phyloP scores from a whole-genome alignment of 2,329 filamentous ascomycete genomes.

The Epichloe coenophiala region DNA sequence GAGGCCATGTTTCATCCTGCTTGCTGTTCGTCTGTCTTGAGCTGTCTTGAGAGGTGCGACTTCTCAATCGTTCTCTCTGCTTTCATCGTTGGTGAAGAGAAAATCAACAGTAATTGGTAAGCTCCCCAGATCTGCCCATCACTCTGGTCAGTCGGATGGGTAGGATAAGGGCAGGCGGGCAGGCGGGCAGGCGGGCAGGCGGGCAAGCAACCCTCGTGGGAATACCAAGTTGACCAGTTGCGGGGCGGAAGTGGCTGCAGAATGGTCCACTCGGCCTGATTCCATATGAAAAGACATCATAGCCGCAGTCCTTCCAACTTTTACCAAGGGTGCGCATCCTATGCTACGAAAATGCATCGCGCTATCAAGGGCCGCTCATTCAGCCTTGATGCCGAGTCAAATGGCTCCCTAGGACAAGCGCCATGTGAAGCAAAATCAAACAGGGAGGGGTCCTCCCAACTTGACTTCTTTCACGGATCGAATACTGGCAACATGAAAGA shows the following conservation, averaged over 20 bases:
- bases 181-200: not conserved
- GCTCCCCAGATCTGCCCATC: no score
- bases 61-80: no score
- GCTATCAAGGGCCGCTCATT: not conserved
- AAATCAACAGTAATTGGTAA: no score
- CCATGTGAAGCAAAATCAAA: not conserved
- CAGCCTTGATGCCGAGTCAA: not conserved
- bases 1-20: no score
- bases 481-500: no score
- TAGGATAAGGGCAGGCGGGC: not conserved
- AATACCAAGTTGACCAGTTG: not conserved
- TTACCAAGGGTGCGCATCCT: no score
- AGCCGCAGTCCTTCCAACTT: not conserved
- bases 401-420: not conserved
- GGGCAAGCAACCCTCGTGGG: not conserved
- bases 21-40: no score
- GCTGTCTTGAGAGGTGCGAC: no score
- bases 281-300: not conserved
- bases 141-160: no score
- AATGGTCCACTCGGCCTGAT: not conserved
- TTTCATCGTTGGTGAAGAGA: no score
- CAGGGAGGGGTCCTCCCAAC: not conserved
- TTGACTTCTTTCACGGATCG: no score
- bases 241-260: not conserved
- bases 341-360: not conserved